These are phyloP conservation scores for Moricandia arvensis DNA, from an alignment of 345 rosid genomes.

Conservation along the genomic window DNA sequence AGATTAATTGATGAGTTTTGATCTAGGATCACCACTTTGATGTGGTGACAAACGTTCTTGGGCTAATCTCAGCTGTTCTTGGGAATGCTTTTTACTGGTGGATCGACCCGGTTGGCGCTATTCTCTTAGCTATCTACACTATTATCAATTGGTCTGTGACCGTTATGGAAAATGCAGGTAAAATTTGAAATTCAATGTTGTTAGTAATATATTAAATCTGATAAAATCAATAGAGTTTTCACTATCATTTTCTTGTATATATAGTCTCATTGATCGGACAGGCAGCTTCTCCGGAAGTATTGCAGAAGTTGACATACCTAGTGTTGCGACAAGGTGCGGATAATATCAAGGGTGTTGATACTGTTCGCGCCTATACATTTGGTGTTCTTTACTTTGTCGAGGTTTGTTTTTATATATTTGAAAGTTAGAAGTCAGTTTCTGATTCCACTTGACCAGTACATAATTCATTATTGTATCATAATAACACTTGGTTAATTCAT, in stretches of 20 bases:
- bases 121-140: slow-evolving; percentile 77
- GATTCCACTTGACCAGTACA: not conserved
- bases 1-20: not conserved
- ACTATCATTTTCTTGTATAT: not conserved
- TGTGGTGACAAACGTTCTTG: slow-evolving; percentile 81
- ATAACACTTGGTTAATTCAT: not conserved
- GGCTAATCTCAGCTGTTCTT: slow-evolving; percentile 74
- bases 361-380: slow-evolving; percentile 39
- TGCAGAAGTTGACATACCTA: slow-evolving; percentile 76
- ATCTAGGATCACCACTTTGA: slow-evolving; percentile 90
- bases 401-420: not conserved
- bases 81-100: slow-evolving; percentile 79
- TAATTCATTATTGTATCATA: not conserved
- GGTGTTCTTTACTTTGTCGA: not conserved
- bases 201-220: slow-evolving; percentile 3
- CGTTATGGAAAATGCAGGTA: slow-evolving; percentile 90
- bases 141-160: slow-evolving; percentile 84
- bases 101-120: slow-evolving; percentile 89
- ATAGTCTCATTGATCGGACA: slow-evolving; percentile 85
- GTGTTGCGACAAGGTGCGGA: slow-evolving; percentile 58
- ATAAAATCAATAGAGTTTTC: not conserved
- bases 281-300: slow-evolving; percentile 77
- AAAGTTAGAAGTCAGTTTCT: not conserved
- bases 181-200: not conserved
- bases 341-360: slow-evolving; percentile 70